Evolutionary conservation across 2,329 filamentous ascomycete genomes (phyloP).

Genomic region (Emmonsiellopsis sp.): DNA sequence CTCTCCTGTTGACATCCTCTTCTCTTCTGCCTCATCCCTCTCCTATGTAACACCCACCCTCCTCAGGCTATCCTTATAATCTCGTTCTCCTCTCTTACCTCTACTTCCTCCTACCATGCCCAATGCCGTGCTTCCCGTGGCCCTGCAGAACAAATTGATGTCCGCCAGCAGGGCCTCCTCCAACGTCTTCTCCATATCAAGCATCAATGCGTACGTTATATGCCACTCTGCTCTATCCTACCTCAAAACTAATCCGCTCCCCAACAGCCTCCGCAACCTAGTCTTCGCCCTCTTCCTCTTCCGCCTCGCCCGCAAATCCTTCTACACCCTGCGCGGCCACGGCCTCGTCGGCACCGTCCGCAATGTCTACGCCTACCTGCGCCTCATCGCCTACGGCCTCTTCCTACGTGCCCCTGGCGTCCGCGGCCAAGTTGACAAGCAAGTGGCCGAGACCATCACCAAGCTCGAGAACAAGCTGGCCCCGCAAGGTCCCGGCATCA

Average conservation of each 20-base stretch:
- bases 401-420: constrained; percentile 84
- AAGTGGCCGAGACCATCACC: constrained; percentile 68
- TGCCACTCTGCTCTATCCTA: not conserved
- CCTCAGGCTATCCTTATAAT: not conserved
- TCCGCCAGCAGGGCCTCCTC: constrained; percentile 25
- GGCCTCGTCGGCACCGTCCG: constrained; percentile 70
- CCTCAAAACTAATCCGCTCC: not conserved
- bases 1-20: not conserved
- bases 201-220: constrained; percentile 35
- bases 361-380: constrained; percentile 63
- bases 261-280: constrained; percentile 67
- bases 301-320: constrained; percentile 68
- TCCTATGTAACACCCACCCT: not conserved
- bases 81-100: constrained; percentile 9
- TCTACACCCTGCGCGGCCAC: constrained; percentile 81
- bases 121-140: constrained; percentile 30
- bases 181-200: constrained; percentile 22
- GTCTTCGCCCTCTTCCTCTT: constrained; percentile 83
- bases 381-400: constrained; percentile 69
- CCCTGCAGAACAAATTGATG: constrained; percentile 37
- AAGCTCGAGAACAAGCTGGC: constrained; percentile 82
- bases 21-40: not conserved
- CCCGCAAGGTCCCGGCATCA: constrained; percentile 59
- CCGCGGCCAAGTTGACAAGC: constrained; percentile 71
- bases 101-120: constrained; percentile 25